Evolutionary conservation across 192 early-diverging fungal genomes (phyloP).

Genomic region (Spinellus fusiger): DNA sequence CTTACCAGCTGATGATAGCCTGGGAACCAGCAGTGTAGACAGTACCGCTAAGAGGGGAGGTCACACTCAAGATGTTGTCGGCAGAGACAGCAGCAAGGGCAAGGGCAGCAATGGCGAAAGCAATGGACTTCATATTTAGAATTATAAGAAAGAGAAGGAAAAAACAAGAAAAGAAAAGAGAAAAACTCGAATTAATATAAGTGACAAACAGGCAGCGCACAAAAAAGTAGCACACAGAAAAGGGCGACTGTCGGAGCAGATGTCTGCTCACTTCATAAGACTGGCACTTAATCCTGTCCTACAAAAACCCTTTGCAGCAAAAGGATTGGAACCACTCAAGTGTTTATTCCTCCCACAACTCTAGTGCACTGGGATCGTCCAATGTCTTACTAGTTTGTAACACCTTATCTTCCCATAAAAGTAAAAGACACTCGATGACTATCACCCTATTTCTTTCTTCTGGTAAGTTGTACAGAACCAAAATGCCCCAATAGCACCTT

Average conservation of each 20-base stretch:
- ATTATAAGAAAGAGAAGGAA: background rate
- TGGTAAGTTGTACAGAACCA: too few relatives aligned
- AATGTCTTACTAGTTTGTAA: too few relatives aligned
- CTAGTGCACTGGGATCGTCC: too few relatives aligned
- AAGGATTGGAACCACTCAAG: background rate
- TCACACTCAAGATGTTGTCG: slow-evolving; percentile 21
- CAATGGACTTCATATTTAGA: slow-evolving; percentile 17
- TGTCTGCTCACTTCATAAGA: background rate
- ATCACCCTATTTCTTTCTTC: too few relatives aligned
- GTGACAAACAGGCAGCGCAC: background rate
- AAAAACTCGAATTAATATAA: background rate
- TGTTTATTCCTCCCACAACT: too few relatives aligned
- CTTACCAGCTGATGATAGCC: slow-evolving; percentile 26
- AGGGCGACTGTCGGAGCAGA: background rate
- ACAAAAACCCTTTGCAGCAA: background rate
- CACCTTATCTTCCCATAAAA: too few relatives aligned
- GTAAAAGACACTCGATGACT: too few relatives aligned
- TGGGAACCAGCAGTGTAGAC: slow-evolving; percentile 23
- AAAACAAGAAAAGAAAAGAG: background rate
- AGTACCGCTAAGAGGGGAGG: slow-evolving; percentile 21
- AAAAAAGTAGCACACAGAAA: background rate
- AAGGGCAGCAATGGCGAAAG: slow-evolving; percentile 14
- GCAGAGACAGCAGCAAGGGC: slow-evolving; percentile 12
- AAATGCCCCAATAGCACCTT: too few relatives aligned
- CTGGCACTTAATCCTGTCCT: background rate